phyloP scores from a whole-genome alignment of 139 green algal genomes.

The Trebouxia sp. region DNA sequence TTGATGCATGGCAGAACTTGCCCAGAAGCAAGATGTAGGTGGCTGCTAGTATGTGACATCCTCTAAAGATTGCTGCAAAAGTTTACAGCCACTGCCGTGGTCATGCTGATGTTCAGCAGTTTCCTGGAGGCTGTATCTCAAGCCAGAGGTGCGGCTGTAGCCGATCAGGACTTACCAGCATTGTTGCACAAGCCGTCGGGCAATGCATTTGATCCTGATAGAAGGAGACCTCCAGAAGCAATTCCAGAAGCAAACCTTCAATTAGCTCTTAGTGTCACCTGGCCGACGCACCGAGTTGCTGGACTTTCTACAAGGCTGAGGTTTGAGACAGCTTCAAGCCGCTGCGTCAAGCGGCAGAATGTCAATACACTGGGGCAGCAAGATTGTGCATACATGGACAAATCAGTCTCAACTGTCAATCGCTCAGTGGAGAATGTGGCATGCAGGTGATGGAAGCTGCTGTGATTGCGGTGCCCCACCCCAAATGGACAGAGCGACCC shows the following conservation, averaged over 20 bases:
- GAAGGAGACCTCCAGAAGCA: too few relatives aligned
- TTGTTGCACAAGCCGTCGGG: too few relatives aligned
- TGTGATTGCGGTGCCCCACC: conserved; percentile 67
- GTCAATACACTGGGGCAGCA: not conserved
- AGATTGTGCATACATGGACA: not conserved
- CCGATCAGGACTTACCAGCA: too few relatives aligned
- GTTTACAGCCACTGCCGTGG: too few relatives aligned
- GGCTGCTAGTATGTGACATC: too few relatives aligned
- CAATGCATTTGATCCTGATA: too few relatives aligned
- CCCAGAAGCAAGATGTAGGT: not conserved
- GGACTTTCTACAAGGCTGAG: not conserved
- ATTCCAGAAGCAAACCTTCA: too few relatives aligned
- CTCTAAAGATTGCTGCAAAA: too few relatives aligned
- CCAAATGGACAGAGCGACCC: conserved; percentile 76
- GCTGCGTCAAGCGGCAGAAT: not conserved
- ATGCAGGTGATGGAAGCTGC: conserved; percentile 66
- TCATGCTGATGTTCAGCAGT: not conserved
- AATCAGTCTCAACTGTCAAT: not conserved
- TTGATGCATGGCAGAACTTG: not conserved
- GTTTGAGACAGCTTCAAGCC: not conserved
- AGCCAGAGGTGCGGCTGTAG: too few relatives aligned
- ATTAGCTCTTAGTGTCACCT: not conserved
- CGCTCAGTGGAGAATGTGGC: not conserved
- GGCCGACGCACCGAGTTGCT: not conserved
- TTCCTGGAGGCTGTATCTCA: too few relatives aligned